phyloP scores from a whole-genome alignment of 108 stramenopile species.

The Aurantiochytrium sp. region DNA sequence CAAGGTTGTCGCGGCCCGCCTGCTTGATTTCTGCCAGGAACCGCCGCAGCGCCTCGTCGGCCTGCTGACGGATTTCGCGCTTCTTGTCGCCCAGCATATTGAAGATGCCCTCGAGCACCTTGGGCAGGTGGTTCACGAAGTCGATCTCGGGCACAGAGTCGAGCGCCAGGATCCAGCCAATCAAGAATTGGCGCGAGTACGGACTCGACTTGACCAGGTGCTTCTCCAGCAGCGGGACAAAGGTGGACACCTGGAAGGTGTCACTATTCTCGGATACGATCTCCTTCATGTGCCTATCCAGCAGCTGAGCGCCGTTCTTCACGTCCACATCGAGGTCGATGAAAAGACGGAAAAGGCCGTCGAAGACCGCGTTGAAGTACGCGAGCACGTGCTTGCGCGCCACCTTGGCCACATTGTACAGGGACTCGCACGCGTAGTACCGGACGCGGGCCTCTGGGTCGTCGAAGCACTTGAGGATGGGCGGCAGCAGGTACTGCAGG shows the following conservation, averaged over 20 bases:
- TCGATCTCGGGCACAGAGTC: constrained; percentile 89
- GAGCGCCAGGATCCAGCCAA: constrained; percentile 94
- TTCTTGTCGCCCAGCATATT: constrained; percentile 96
- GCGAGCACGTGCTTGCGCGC: constrained; percentile 72
- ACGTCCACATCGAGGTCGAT: constrained; percentile 96
- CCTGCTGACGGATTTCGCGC: constrained; percentile 84
- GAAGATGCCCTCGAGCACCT: constrained; percentile 91
- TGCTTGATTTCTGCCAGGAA: constrained; percentile 82
- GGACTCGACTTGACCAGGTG: constrained; percentile 90
- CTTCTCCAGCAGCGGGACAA: constrained; percentile 89
- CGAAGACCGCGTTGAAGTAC: constrained; percentile 90
- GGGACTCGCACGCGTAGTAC: constrained; percentile 93
- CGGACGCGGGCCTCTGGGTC: constrained; percentile 91
- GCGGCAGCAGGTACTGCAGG: constrained; percentile 79
- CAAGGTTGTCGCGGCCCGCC: constrained; percentile 38
- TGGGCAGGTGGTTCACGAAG: constrained; percentile 90
- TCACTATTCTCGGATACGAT: constrained; percentile 86
- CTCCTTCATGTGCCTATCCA: constrained; percentile 90
- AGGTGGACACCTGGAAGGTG: constrained; percentile 85
- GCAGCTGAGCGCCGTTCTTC: constrained; percentile 89
- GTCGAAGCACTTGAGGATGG: constrained; percentile 94
- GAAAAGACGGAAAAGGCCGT: constrained; percentile 87
- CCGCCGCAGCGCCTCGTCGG: constrained; percentile 73
- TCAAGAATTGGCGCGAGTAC: constrained; percentile 89
- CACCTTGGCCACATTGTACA: constrained; percentile 98